These are phyloP conservation scores for Dictyostelium firmibasis DNA, from an alignment of 78 protist species.

Conservation along the genomic window DNA sequence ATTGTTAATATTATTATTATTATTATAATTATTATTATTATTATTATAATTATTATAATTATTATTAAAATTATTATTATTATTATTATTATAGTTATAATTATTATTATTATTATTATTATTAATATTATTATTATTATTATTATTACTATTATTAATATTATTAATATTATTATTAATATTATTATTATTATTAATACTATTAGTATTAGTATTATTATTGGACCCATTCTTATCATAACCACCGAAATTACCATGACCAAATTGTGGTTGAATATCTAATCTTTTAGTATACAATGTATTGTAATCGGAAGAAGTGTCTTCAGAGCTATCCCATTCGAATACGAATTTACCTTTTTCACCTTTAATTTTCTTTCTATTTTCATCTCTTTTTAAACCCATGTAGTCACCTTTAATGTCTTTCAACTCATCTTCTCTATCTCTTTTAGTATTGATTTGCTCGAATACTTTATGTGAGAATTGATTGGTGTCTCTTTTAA, in stretches of 20 bases:
- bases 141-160: too few relatives aligned
- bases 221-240: background rate
- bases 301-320: conserved; percentile 84
- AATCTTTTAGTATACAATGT: conserved; percentile 55
- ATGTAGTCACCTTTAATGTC: conserved; percentile 44
- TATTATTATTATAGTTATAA: too few relatives aligned
- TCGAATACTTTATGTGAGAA: background rate
- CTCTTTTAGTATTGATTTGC: conserved; percentile 23
- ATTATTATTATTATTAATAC: background rate
- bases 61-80: too few relatives aligned
- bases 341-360: conserved; percentile 77
- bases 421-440: conserved; percentile 15
- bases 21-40: background rate
- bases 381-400: conserved; percentile 30
- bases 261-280: conserved; percentile 79
- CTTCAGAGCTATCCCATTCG: conserved; percentile 92
- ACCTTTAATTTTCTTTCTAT: conserved; percentile 60
- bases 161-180: background rate
- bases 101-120: background rate
- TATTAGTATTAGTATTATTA: background rate
- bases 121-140: background rate
- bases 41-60: too few relatives aligned
- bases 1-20: background rate
- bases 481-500: background rate
- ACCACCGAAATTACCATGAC: conserved; percentile 88